A percentile compares a stretch with the other conserved stretches of the same genome.
phyloP scores from a whole-genome alignment of 1,139 yeast species.

The Zygotorulaspora mrakii region DNA sequence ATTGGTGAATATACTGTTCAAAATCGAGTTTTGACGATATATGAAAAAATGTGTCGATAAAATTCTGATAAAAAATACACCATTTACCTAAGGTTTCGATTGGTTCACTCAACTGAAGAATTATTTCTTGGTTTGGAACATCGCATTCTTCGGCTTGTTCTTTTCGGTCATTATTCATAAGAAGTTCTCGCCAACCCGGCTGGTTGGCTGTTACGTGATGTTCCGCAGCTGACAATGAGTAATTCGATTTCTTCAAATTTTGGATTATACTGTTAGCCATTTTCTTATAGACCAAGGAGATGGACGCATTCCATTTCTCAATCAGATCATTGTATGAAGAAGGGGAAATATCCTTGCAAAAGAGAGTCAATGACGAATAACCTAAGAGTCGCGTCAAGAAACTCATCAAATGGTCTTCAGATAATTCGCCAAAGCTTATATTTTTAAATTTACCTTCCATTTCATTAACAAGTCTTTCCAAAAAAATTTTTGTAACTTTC shows the following conservation, averaged over 20 bases:
- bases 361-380: slow-evolving; percentile 61
- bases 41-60: slow-evolving; percentile 64
- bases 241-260: slow-evolving; percentile 11
- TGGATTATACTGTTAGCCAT: slow-evolving; percentile 22
- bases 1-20: slow-evolving; percentile 44
- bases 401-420: slow-evolving; percentile 30
- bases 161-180: background rate
- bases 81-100: slow-evolving; percentile 40
- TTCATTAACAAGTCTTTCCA: slow-evolving; percentile 47
- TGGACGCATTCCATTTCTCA: slow-evolving; percentile 30
- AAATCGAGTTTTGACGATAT: slow-evolving; percentile 48
- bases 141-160: background rate
- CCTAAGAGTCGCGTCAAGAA: slow-evolving; percentile 47
- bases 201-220: slow-evolving; percentile 8
- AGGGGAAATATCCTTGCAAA: slow-evolving; percentile 56
- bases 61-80: slow-evolving; percentile 60
- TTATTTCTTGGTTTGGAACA: slow-evolving; percentile 3
- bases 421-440: slow-evolving; percentile 36
- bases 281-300: slow-evolving; percentile 22
- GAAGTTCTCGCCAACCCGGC: slow-evolving; percentile 8
- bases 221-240: slow-evolving; percentile 3
- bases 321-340: slow-evolving; percentile 43
- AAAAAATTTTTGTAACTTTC: slow-evolving; percentile 51
- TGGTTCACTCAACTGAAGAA: slow-evolving; percentile 20
- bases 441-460: slow-evolving; percentile 44